Base-by-base conservation (phyloP, 2,329 filamentous ascomycete genomes). In the Aspergillus sp. region DNA sequence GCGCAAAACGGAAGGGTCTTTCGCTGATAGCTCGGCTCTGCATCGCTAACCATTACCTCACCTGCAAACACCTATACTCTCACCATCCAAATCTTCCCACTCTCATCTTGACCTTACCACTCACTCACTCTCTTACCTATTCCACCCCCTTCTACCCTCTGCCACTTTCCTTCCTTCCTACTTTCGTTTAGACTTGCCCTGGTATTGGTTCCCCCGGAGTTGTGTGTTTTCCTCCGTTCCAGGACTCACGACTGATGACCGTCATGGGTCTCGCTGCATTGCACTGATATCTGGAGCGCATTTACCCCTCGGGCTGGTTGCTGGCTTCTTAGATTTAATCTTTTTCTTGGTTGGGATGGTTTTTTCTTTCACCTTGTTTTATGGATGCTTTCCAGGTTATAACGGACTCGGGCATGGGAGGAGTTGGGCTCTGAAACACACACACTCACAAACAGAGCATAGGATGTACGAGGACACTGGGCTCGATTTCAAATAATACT, bases 1-100 rank as follows among this genome's bases (percentile, higher is more conserved):
- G 85, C 85, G 9, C 79, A 72, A 49, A 76, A 77, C 58, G 73
- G 69, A 25, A 72, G 62, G 51, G 59, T 72, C 13, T 66, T 68
- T 56, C 70, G 72, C 68, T 78, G 67, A 70, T 17, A 30, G 10
- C 19, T 36, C 25, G 36, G 23, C 28, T 49, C 41, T 36, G 12
- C 50, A 38, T 4, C 25, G n/a, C 36, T 10, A 30, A 19, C 5
- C 5, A 6, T 12, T 13, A 28, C 32, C 30, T 23, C 43, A 25
- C 48, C 17, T 50, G 17, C 13, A 36, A 39, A 10, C 21, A 47
- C 41, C 13, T 65, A 55, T 62, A 13, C 32, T 67, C 47, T 60
- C 45, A 58, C 62, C 54, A 17, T 58, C 15, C 21, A 10, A 23
- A 25, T 5, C 28, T 2, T 6, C 5, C 32, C 5, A 9, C 38